Conservation (phyloP, 2,329 filamentous ascomycete genomes). For the Corniculantispora saksenae region DNA sequence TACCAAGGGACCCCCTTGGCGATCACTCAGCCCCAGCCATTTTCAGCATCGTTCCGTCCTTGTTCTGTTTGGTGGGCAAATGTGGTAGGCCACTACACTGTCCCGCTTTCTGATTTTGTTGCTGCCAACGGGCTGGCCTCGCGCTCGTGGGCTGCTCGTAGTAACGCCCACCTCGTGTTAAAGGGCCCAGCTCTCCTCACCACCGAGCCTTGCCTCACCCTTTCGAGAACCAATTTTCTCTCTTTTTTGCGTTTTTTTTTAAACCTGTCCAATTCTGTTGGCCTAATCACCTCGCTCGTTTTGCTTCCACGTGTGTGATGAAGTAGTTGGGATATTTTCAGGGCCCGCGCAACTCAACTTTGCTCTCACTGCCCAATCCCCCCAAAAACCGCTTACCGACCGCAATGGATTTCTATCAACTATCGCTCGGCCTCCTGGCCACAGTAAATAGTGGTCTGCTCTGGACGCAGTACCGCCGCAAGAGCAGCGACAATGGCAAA, state of each 20-base stretch:
- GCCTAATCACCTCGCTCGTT: neutral
- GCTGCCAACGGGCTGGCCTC: neutral
- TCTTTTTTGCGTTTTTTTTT: neutral
- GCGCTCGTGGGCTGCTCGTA: neutral
- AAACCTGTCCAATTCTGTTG: neutral
- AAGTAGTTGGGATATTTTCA: neutral
- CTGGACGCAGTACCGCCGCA: slow-evolving; percentile 1
- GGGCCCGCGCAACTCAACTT: neutral
- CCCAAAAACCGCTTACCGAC: neutral
- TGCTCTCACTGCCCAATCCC: neutral
- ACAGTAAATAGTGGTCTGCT: neutral
- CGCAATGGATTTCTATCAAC: slow-evolving; percentile 9
- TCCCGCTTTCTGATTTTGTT: neutral
- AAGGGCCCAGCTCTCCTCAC: neutral
- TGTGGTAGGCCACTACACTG: neutral
- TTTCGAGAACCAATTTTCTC: neutral
- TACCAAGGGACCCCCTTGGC: neutral
- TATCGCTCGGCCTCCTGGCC: neutral
- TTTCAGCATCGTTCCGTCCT: neutral
- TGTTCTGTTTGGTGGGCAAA: neutral
- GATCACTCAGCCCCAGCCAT: neutral
- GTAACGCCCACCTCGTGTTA: neutral
- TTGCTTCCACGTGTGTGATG: neutral
- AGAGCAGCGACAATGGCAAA: neutral
- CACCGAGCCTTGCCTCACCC: neutral